These are phyloP conservation scores for Volutella citrinella DNA, from an alignment of 2,329 filamentous ascomycete genomes.

Conservation along the genomic window DNA sequence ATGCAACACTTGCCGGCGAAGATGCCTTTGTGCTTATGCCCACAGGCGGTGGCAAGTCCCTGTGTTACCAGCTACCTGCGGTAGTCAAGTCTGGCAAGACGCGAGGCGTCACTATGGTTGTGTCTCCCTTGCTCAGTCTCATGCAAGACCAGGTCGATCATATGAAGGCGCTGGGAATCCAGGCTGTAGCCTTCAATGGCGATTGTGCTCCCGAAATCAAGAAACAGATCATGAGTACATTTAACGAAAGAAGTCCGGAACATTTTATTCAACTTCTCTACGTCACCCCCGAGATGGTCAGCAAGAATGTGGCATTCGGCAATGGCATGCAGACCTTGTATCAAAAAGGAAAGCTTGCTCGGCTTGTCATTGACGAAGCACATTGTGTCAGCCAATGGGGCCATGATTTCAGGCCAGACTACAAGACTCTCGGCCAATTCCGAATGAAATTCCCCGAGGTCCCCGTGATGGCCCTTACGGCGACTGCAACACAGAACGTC, in stretches of 20 bases:
- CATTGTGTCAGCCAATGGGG: conserved; percentile 99
- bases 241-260: conserved; percentile 65
- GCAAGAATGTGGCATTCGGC: conserved; percentile 70
- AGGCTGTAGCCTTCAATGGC: conserved; percentile 79
- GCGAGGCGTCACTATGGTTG: conserved; percentile 81
- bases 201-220: conserved; percentile 65
- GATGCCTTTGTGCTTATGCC: conserved; percentile 98
- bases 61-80: conserved; percentile 94
- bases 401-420: conserved; percentile 95
- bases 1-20: conserved; percentile 80
- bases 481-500: conserved; percentile 91
- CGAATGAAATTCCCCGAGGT: conserved; percentile 71
- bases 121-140: conserved; percentile 90
- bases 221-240: conserved; percentile 60
- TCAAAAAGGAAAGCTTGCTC: conserved; percentile 68
- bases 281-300: conserved; percentile 95
- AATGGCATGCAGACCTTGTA: conserved; percentile 67
- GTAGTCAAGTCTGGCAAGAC: conserved; percentile 79
- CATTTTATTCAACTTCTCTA: conserved; percentile 84
- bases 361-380: conserved; percentile 97
- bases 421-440: conserved; percentile 79
- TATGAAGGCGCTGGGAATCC: conserved; percentile 69
- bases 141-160: conserved; percentile 98
- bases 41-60: conserved; percentile 92
- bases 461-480: conserved; percentile 91